These are phyloP conservation scores for Neurospora sublineolata DNA, from an alignment of 495 filamentous ascomycete genomes.

Conservation along the genomic window DNA sequence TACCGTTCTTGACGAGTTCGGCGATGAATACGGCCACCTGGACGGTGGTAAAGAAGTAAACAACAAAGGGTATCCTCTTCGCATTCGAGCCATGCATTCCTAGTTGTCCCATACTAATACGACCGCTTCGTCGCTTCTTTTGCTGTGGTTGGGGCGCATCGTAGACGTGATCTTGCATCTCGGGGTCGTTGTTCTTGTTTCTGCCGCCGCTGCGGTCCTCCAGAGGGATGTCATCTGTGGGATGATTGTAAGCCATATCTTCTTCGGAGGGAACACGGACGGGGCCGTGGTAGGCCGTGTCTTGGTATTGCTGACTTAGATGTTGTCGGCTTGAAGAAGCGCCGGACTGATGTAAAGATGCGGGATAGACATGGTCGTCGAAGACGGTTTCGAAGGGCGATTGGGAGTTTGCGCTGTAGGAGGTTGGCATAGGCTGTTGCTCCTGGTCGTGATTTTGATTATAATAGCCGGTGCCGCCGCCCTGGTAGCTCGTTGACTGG, in stretches of 20 bases:
- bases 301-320: slow-evolving; percentile 37
- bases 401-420: slow-evolving; percentile 18
- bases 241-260: slow-evolving; percentile 26
- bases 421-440: slow-evolving; percentile 13
- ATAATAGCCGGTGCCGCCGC: slow-evolving; percentile 29
- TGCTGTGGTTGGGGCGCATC: slow-evolving; percentile 21
- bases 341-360: slow-evolving; percentile 26
- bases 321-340: slow-evolving; percentile 27
- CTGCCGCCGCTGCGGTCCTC: slow-evolving; percentile 31
- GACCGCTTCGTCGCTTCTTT: slow-evolving; percentile 16
- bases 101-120: slow-evolving; percentile 35
- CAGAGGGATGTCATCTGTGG: slow-evolving; percentile 57
- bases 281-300: slow-evolving; percentile 46
- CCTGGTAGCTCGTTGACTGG: slow-evolving; percentile 12
- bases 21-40: slow-evolving; percentile 84
- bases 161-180: slow-evolving; percentile 42
- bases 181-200: slow-evolving; percentile 22
- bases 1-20: slow-evolving; percentile 75
- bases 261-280: slow-evolving; percentile 27
- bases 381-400: slow-evolving; percentile 48
- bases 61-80: slow-evolving; percentile 66
- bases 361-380: slow-evolving; percentile 51
- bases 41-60: slow-evolving; percentile 64
- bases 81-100: slow-evolving; percentile 35
- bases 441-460: slow-evolving; percentile 7